Percentiles rank a stretch among this genome's conserved stretches.
These are phyloP conservation scores for Colletotrichum chlorophyti DNA, from an alignment of 2,329 filamentous ascomycete species.

Conservation along the genomic window DNA sequence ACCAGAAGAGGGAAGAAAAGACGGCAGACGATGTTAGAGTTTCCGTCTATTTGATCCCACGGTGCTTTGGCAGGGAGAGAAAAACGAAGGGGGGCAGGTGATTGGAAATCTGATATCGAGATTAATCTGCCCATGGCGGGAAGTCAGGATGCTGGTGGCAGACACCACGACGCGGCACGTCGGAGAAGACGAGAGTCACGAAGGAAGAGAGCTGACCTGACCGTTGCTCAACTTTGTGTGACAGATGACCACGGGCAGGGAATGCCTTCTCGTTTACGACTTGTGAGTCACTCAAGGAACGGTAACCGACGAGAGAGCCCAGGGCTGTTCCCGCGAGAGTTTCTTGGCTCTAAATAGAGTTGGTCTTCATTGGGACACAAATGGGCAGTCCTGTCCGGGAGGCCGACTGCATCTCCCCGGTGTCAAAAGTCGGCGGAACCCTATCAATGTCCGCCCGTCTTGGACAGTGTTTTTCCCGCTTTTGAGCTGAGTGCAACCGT, in stretches of 20 bases:
- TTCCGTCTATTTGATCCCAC: neutral
- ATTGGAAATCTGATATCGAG: no score
- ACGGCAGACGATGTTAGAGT: no score
- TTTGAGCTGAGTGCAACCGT: neutral
- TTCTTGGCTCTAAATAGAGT: neutral
- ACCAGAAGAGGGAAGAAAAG: neutral
- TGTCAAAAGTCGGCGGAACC: conserved; percentile 11
- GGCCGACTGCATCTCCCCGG: no score
- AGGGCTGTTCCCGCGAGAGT: neutral
- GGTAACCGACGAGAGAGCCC: neutral
- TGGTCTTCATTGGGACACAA: no score
- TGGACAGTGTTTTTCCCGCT: neutral
- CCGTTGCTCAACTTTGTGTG: neutral
- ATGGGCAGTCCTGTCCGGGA: no score
- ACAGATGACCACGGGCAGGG: neutral
- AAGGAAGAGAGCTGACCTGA: neutral
- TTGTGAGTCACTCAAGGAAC: neutral
- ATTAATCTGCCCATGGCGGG: conserved; percentile 1
- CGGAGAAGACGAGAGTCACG: neutral
- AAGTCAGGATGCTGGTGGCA: no score
- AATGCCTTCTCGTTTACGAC: neutral
- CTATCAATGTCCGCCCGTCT: neutral
- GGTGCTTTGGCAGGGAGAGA: neutral
- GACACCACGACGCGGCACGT: no score
- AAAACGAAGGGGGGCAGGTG: no score